These are phyloP conservation scores for Diaporthe citriasiana DNA, from an alignment of 2,329 filamentous ascomycete species.

Conservation along the genomic window DNA sequence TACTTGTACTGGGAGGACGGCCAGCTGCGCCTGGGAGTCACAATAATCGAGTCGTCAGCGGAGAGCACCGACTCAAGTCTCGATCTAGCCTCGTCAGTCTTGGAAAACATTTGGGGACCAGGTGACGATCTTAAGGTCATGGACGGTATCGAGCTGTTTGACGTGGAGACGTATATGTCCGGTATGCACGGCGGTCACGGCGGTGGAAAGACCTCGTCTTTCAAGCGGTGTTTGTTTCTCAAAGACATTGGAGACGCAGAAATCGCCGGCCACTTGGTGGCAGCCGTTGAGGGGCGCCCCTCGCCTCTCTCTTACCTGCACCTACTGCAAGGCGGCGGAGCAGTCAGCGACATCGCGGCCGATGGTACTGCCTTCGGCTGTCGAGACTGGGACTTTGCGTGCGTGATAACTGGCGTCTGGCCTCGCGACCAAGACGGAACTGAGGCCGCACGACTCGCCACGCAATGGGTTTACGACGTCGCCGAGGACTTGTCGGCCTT, in stretches of 20 bases:
- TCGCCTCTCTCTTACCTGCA: conserved; percentile 72
- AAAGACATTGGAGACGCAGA: conserved; percentile 57
- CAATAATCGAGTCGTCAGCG: conserved; percentile 59
- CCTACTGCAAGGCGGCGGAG: conserved; percentile 71
- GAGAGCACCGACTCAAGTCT: conserved; percentile 23
- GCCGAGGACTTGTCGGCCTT: conserved; percentile 62
- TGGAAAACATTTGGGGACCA: conserved; percentile 49
- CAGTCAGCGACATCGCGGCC: conserved; percentile 58
- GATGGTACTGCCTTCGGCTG: conserved; percentile 72
- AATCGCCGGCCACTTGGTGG: conserved; percentile 55
- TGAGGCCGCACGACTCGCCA: conserved; percentile 52
- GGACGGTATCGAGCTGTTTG: conserved; percentile 66
- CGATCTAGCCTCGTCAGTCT: conserved; percentile 40
- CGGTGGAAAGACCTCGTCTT: conserved; percentile 71
- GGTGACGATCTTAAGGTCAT: conserved; percentile 53
- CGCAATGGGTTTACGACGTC: conserved; percentile 71
- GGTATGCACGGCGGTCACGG: conserved; percentile 71
- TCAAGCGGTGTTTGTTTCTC: conserved; percentile 75
- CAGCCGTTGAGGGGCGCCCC: conserved; percentile 63
- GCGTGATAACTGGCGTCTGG: conserved; percentile 75
- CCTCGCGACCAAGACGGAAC: conserved; percentile 65
- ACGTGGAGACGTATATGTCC: conserved; percentile 73
- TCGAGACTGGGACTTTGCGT: conserved; percentile 75
- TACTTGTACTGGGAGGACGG: conserved; percentile 67
- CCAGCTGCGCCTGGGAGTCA: conserved; percentile 65